Conservation (phyloP, 164 flowering plant genomes). For the Tetrastigma voinierianum region DNA sequence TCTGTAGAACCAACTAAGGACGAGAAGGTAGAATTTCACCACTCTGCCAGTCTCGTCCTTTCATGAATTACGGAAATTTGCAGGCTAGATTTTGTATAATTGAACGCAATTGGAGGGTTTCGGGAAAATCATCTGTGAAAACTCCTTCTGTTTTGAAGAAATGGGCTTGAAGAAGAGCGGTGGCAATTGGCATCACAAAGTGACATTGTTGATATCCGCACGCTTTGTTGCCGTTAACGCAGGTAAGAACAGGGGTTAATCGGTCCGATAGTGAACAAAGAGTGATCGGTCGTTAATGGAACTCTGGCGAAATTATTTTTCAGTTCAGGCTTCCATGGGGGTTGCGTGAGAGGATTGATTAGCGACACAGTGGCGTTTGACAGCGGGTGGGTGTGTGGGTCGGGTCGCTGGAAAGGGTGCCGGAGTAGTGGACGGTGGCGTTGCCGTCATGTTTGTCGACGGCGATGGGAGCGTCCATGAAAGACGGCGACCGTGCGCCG, state of each 20-base stretch:
- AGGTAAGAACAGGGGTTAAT: conserved; percentile 2
- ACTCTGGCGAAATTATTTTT: neutral
- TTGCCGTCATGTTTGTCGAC: too few species aligned
- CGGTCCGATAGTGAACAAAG: conserved; percentile 2
- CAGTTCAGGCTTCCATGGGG: neutral
- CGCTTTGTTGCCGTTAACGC: neutral
- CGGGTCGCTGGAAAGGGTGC: too few species aligned
- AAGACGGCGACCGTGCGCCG: conserved; percentile 15
- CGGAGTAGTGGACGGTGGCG: too few species aligned
- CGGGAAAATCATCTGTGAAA: conserved; percentile 5
- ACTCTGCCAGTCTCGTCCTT: neutral
- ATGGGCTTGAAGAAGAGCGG: conserved; percentile 14
- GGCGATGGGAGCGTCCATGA: too few species aligned
- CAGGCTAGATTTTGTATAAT: neutral
- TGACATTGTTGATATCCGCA: conserved; percentile 11
- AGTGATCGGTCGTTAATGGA: neutral
- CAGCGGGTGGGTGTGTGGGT: too few species aligned
- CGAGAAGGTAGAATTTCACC: too few species aligned
- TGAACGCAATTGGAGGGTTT: neutral
- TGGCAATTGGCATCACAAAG: neutral
- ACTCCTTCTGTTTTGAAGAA: neutral
- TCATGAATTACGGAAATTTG: neutral
- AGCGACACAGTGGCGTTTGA: too few species aligned
- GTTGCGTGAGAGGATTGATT: too few species aligned
- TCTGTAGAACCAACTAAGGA: too few species aligned